Conservation (phyloP, 352 stramenopile genomes). For the Phytopythium aichiense region DNA sequence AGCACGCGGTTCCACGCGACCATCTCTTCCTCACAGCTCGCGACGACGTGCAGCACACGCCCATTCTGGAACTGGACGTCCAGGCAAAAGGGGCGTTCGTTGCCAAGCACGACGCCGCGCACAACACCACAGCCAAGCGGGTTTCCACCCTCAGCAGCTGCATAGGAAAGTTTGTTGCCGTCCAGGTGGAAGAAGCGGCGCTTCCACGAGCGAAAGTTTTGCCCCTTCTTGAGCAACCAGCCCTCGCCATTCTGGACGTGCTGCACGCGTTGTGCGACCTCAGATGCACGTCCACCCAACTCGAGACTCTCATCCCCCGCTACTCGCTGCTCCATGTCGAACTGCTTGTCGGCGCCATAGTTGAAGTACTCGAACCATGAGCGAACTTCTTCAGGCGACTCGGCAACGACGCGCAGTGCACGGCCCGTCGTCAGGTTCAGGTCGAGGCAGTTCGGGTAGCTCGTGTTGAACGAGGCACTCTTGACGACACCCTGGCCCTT, state of each 20-base stretch:
- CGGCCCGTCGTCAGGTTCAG: conserved; percentile 53
- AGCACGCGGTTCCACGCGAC: conserved; percentile 53
- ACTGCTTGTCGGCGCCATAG: conserved; percentile 12
- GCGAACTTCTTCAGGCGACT: conserved; percentile 57
- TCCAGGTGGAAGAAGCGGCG: conserved; percentile 57
- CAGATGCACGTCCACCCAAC: conserved; percentile 15
- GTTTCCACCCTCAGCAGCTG: conserved; percentile 25
- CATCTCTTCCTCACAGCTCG: conserved; percentile 50
- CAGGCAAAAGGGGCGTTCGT: conserved; percentile 61
- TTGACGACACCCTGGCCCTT: conserved; percentile 54
- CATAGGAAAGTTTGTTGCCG: conserved; percentile 58
- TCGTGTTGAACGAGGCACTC: conserved; percentile 38
- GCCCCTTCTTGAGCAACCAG: conserved; percentile 56
- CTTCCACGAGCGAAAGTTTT: conserved; percentile 71
- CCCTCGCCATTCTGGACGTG: conserved; percentile 25
- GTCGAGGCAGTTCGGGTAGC: conserved; percentile 62
- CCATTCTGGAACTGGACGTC: conserved; percentile 62
- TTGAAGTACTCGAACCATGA: conserved; percentile 55
- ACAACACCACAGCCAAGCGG: conserved; percentile 52
- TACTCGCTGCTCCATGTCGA: conserved; percentile 18
- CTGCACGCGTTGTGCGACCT: conserved; percentile 1
- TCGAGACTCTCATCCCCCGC: conserved; percentile 20
- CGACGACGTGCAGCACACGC: conserved; percentile 55
- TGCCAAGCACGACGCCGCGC: conserved; percentile 44
- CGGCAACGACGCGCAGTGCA: conserved; percentile 57